These are phyloP conservation scores for Neurospora sp. DNA, from an alignment of 495 filamentous ascomycete genomes.

Conservation along the genomic window DNA sequence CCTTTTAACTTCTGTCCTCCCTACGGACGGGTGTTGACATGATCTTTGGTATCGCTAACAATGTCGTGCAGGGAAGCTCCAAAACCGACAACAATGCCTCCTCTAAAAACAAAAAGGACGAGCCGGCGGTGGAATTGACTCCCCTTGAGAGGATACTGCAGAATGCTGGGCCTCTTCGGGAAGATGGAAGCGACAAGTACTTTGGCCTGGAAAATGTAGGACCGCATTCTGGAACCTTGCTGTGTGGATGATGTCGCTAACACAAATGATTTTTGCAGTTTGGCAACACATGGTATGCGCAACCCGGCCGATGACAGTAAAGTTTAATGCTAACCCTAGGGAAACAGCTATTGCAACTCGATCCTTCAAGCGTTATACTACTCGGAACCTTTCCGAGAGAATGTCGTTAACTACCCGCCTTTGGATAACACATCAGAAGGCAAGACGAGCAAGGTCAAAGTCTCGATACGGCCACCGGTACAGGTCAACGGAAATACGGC, in stretches of 20 bases:
- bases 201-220: constrained; percentile 97
- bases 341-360: constrained; percentile 83
- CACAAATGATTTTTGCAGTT: constrained; percentile 47
- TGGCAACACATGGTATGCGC: constrained; percentile 85
- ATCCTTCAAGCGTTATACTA: constrained; percentile 96
- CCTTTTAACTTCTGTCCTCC: neutral
- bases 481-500: constrained; percentile 35
- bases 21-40: neutral
- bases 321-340: neutral
- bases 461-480: constrained; percentile 37
- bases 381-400: constrained; percentile 88
- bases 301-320: neutral
- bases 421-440: constrained; percentile 36
- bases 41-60: constrained; percentile 1
- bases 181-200: constrained; percentile 94
- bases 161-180: constrained; percentile 66
- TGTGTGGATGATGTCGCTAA: constrained; percentile 13
- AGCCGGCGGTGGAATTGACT: constrained; percentile 54
- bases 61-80: constrained; percentile 20
- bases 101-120: constrained; percentile 57
- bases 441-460: constrained; percentile 34
- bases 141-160: constrained; percentile 75
- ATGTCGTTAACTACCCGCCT: constrained; percentile 86
- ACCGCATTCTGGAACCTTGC: constrained; percentile 3
- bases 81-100: constrained; percentile 30